Conservation (phyloP, 2,329 filamentous ascomycete species). For the Endoconidiophora polonica region DNA sequence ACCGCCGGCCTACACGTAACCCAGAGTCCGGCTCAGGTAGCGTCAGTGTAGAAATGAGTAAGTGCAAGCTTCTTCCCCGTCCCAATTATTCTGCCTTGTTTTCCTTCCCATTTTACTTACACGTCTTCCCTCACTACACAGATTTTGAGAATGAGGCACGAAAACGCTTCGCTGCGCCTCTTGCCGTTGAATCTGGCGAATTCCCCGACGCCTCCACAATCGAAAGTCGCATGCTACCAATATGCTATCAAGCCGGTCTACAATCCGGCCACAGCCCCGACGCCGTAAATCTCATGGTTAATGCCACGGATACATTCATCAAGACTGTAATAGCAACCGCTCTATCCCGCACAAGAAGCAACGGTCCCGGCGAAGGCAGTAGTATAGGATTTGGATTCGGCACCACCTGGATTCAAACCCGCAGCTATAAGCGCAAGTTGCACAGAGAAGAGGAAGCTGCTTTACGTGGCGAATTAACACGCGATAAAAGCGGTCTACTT, state of each 20-base stretch:
- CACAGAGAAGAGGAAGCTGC: conserved; percentile 58
- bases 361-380: conserved; percentile 45
- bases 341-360: conserved; percentile 47
- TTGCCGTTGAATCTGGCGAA: conserved; percentile 51
- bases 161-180: conserved; percentile 45
- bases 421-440: conserved; percentile 59
- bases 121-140: conserved; percentile 17
- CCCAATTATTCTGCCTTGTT: not conserved
- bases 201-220: conserved; percentile 50
- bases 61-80: conserved; percentile 18
- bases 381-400: conserved; percentile 48
- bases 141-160: conserved; percentile 51
- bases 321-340: conserved; percentile 48
- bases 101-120: not conserved
- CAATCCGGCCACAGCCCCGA: conserved; percentile 41
- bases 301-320: conserved; percentile 50
- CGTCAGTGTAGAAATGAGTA: conserved; percentile 60
- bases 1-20: conserved; percentile 27
- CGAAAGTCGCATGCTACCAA: conserved; percentile 47
- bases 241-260: conserved; percentile 50
- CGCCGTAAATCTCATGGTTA: conserved; percentile 45
- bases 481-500: conserved; percentile 61
- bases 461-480: conserved; percentile 53
- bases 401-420: conserved; percentile 59
- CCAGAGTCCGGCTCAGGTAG: conserved; percentile 50